These are phyloP conservation scores for Novymonas esmeraldas DNA, from an alignment of 208 protist species.

Conservation along the genomic window DNA sequence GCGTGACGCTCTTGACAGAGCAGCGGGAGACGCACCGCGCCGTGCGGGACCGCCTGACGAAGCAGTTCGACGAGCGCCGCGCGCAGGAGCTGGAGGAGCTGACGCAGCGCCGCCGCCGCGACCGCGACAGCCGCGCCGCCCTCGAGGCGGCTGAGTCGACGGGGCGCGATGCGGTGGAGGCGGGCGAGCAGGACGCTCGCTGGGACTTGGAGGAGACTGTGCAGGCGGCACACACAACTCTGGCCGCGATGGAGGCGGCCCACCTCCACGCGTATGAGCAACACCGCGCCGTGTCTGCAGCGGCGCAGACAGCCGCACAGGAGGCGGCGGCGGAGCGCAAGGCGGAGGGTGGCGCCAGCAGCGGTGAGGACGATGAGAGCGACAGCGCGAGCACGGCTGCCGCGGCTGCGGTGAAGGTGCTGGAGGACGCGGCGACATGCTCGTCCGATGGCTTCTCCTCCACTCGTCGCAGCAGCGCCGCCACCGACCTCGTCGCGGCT, in stretches of 20 bases:
- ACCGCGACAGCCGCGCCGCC: slow-evolving; percentile 34
- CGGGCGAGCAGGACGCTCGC: slow-evolving; percentile 39
- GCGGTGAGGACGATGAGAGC: not conserved
- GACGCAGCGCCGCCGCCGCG: slow-evolving; percentile 44
- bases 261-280: slow-evolving; percentile 57
- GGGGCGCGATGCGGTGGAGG: slow-evolving; percentile 30
- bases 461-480: not conserved
- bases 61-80: slow-evolving; percentile 61
- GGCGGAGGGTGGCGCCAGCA: not conserved
- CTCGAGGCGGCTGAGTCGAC: slow-evolving; percentile 38
- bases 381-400: slow-evolving; percentile 3
- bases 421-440: slow-evolving; percentile 21
- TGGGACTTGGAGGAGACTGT: slow-evolving; percentile 42
- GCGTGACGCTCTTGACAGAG: slow-evolving; percentile 69
- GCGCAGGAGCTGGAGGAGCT: slow-evolving; percentile 61
- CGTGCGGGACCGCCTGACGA: slow-evolving; percentile 72
- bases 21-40: slow-evolving; percentile 74
- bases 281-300: slow-evolving; percentile 32
- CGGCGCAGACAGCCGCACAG: slow-evolving; percentile 32
- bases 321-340: slow-evolving; percentile 7
- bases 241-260: slow-evolving; percentile 26
- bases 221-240: slow-evolving; percentile 18
- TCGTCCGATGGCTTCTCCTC: slow-evolving; percentile 10
- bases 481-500: not conserved
- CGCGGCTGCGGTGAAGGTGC: slow-evolving; percentile 20